Base-by-base conservation (phyloP, 306 rosid species). In the Vachellia pachyceras region DNA sequence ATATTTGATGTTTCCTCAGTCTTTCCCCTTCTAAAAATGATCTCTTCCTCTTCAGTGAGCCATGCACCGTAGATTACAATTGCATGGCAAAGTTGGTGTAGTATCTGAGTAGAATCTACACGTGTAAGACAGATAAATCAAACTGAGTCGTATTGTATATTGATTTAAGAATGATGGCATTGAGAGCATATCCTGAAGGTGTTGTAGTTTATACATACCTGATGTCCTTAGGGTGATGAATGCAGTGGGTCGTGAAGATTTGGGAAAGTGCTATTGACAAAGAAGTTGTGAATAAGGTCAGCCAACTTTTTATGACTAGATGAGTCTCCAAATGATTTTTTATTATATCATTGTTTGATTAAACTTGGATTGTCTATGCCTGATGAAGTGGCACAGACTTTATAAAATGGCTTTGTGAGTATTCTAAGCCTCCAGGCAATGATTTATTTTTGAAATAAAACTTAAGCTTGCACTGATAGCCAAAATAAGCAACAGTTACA, bases 221-320 rank as follows among this genome's bases (percentile, higher is more conserved):
- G 75, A 85, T 82, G 60, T 79, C 80, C 33, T 69, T 68, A 36
- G 12, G 68, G 82, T 83, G n/a, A 65, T 82, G 76, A 76, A 78
- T 79, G 84, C 94, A 95, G 97, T 44, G 85, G 93, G 98, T 85
- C 82, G 82, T 85, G 77, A 61, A 23, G 91, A 95, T 84, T 83
- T 93, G 82, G 85, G 88, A 90, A 88, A 81, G 25, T 75, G 91
- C 6, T 52, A 91, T 95, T 82, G 94, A 93, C 89, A 88, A 84
- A 85, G 98, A 91, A 82, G 94, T 93, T 54, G 99, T 95, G 88
- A 79, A 89, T 85, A 95, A 95, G 98, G 99, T 89, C 49, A 36
- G 90, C 77, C 52, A 72, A 72, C 41, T 74, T 75, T 69, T 69
- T 54, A 20, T 49, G 36, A 77, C 29, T 39, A 39, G 50, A 35